These are phyloP conservation scores for Epichloe glyceriae DNA, from an alignment of 2,329 filamentous ascomycete species.

Conservation along the genomic window DNA sequence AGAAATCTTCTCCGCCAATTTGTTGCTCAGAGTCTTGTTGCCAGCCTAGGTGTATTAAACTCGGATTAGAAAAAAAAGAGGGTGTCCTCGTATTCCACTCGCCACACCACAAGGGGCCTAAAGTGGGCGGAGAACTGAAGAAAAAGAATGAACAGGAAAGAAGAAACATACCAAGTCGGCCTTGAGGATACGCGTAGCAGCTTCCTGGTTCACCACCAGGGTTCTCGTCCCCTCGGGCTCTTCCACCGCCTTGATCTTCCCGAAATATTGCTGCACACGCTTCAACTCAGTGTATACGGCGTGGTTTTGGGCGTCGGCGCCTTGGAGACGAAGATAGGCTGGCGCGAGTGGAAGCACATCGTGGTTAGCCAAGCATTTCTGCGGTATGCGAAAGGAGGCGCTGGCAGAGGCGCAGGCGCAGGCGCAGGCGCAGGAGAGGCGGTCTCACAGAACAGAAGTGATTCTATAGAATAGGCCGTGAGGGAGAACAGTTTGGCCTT, in stretches of 20 bases:
- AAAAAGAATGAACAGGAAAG: not conserved
- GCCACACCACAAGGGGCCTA: too few relatives aligned
- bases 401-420: not conserved
- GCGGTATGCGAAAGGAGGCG: not conserved
- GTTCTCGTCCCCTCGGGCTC: slow-evolving; percentile 41
- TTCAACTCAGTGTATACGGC: slow-evolving; percentile 75
- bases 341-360: not conserved
- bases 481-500: slow-evolving; percentile 90
- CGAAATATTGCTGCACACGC: slow-evolving; percentile 81
- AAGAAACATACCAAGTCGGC: slow-evolving; percentile 55
- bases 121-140: too few relatives aligned
- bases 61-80: not conserved
- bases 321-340: slow-evolving; percentile 66
- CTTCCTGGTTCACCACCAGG: slow-evolving; percentile 55
- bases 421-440: not conserved
- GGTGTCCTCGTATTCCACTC: too few relatives aligned
- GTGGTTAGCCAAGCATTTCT: not conserved
- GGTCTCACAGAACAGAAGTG: slow-evolving; percentile 66
- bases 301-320: slow-evolving; percentile 70
- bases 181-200: slow-evolving; percentile 70
- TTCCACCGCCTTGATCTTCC: slow-evolving; percentile 75
- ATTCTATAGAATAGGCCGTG: slow-evolving; percentile 79
- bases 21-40: slow-evolving; percentile 37
- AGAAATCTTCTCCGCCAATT: slow-evolving; percentile 42
- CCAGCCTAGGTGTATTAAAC: slow-evolving; percentile 26